Percentiles rank a stretch among this genome's conserved stretches.
Conservation (phyloP, 2,329 filamentous ascomycete genomes). For the Diplocarpon rosae region DNA sequence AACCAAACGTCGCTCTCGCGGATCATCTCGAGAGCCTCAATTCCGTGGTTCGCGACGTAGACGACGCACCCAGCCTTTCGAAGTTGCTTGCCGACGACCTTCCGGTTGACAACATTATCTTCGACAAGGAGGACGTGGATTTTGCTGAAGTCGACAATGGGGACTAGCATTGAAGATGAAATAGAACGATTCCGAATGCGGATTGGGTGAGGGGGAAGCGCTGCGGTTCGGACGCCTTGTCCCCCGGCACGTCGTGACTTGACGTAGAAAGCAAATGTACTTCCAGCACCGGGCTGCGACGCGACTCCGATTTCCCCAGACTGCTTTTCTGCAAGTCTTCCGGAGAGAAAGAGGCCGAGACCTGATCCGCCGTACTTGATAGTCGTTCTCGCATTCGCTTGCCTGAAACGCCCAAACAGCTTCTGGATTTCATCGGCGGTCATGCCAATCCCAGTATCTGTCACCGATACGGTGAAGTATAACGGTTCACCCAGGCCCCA, state of each 20-base stretch:
- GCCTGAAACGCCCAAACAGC: constrained; percentile 71
- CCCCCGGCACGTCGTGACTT: constrained; percentile 34
- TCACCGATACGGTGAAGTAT: constrained; percentile 62
- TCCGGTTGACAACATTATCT: constrained; percentile 51
- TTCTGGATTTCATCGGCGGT: constrained; percentile 58
- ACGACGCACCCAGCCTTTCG: constrained; percentile 32
- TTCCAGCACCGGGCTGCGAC: constrained; percentile 55
- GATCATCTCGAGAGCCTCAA: constrained; percentile 40
- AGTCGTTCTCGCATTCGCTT: constrained; percentile 60
- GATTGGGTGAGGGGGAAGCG: background rate
- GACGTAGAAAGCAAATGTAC: constrained; percentile 67
- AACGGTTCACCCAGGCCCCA: constrained; percentile 37
- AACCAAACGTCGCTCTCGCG: constrained; percentile 17
- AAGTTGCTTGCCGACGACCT: constrained; percentile 39
- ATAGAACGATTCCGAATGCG: background rate
- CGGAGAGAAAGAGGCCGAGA: constrained; percentile 67
- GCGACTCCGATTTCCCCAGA: constrained; percentile 68
- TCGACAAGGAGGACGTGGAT: constrained; percentile 42
- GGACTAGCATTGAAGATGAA: background rate
- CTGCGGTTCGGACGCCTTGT: constrained; percentile 41
- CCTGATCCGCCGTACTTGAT: constrained; percentile 73
- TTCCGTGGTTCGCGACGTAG: constrained; percentile 45
- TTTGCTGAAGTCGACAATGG: constrained; percentile 6
- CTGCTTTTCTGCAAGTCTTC: constrained; percentile 66
- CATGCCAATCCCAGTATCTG: constrained; percentile 66